Base-by-base conservation (phyloP, 768 basidiomycete genomes). In the Trametopsis cervina region DNA sequence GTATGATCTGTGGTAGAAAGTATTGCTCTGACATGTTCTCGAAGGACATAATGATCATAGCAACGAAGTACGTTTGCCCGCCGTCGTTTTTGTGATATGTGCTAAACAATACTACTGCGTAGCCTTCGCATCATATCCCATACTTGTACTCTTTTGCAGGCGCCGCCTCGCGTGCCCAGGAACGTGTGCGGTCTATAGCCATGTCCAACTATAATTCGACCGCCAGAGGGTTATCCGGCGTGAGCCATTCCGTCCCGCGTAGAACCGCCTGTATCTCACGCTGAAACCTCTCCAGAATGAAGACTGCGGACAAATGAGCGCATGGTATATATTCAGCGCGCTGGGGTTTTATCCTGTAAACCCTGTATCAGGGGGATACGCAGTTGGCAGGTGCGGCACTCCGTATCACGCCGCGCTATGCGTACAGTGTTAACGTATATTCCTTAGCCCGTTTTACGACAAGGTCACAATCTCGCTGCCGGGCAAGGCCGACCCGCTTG, bases 241-340 rank as follows among this genome's bases (percentile, higher is more conserved):
- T 86, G 57, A 18, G 75, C 64, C n/a, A n/a, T n/a, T n/a, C n/a
- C n/a, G n/a, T n/a, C n/a, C n/a, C n/a, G n/a, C n/a, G n/a, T n/a
- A n/a, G n/a, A n/a, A n/a, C n/a, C n/a, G n/a, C n/a, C n/a, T n/a
- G n/a, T n/a, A n/a, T n/a, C n/a, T n/a, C n/a, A n/a, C n/a, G n/a
- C n/a, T n/a, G n/a, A n/a, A n/a, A n/a, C n/a, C n/a, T n/a, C n/a
- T n/a, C 7, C 51, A 89, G 83, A 92, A 91, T 56, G 89, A 92
- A 61, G 89, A 92, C 59, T 90, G 88, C 54, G 88, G 89, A 1
- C 89, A 92, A 61, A 91, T 91, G 89, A 87, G 84, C 56, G 85
- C 88, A 0, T 91, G 89, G 89, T 90, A 83, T 55, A 73, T 90
- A 12, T 90, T 89, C 66, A 83, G 79, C 42, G 79, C 86, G 0